Evolutionary conservation across 305 asterid species (phyloP), one percentile per base, ranked within the genome.

Genomic region (Ruellia speciosa): DNA sequence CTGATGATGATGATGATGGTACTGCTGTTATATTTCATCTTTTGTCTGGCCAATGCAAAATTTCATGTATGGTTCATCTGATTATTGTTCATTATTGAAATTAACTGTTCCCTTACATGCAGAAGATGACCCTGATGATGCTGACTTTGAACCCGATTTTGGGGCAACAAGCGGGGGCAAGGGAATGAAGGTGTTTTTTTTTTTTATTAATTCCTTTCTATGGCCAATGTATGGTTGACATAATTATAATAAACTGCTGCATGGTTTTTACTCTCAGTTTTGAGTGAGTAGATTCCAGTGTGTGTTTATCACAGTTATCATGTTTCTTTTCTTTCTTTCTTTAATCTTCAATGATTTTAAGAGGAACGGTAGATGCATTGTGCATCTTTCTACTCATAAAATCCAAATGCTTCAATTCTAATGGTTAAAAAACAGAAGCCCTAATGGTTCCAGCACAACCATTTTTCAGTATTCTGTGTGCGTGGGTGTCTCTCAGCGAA

Each of bases 91-190:
- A 14, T 12, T 52, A 16, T 70, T 9, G 41, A 64, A 46, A 5
- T 14, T 34, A 31, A 18, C 17, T 31, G 8, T 56, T 35, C 64
- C 62, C 52, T 72, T 72, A 46, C 68, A 56, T 68, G 85, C 88
- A 94, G 99, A 82, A 72, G 99, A 89, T 66, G 99, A 94, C 69
- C 96, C 94, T 3, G 93, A 77, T 53, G 99, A 90, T 67, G 90
- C 80, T 50, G 97, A 90, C 80, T 90, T 90, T 51, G 78, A 94
- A 67, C 99, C 99, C 54, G 85, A 85, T 70, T 77, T 43, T 70
- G 92, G 84, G 52, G 81, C 84, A 66, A 46, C 80, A 50, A 70
- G 80, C 40, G 82, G 80, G 53, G 80, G 69, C 63, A 70, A 70
- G 66, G 82, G 76, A 64, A 78, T 62, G 75, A 85, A 85, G 99